Base-by-base conservation (phyloP, 1,284 basidiomycete species). In the Erythrobasidium hasegawianum region DNA sequence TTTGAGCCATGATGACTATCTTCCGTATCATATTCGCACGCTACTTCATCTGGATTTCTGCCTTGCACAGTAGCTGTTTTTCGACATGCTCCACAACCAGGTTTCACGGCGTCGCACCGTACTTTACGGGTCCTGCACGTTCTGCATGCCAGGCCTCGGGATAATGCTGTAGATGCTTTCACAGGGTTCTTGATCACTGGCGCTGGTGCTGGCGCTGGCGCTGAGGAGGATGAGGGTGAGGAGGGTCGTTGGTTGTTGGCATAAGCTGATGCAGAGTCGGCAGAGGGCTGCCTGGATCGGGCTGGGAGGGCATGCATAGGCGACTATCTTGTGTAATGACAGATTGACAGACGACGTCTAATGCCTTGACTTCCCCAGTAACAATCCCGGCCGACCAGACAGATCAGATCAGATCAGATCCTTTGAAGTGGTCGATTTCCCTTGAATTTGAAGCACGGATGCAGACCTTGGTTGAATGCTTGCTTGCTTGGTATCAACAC, bases 21-120 rank as follows among this genome's bases (percentile, higher is more conserved):
- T 11, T 59, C 67, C 43, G 27, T 27, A 39, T 64, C 67, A 33
- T 68, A 68, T 41, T 64, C 49, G 40, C 67, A 68, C 8, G 47
- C 33, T 26, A 65, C 57, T 10, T 54, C 57, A 33, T 57, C 40
- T 24, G 57, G 33, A 1, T 53, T 41, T 7, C 45, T 54, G 20
- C 61, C 60, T 45, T 64, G 55, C 16, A 55, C 62, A 13, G 16
- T 38, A 16, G 67, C 67, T 2, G 56, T 29, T 38, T 60, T 64
- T 2, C 43, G 40, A 40, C 67, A 68, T 26, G 60, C 62, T 29
- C n/a, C 54, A 55, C 67, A 68, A 5, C 33, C 57, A 18, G 67
- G 67, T 41, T 57, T 64, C 18, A 55, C 24, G 22, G 57, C 67
- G 41, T 68, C 61, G 43, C 67, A 68, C 41, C 56, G 18, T 20